These are phyloP conservation scores for Nannochloropsis oceanica DNA, from an alignment of 108 stramenopile genomes.

Conservation along the genomic window DNA sequence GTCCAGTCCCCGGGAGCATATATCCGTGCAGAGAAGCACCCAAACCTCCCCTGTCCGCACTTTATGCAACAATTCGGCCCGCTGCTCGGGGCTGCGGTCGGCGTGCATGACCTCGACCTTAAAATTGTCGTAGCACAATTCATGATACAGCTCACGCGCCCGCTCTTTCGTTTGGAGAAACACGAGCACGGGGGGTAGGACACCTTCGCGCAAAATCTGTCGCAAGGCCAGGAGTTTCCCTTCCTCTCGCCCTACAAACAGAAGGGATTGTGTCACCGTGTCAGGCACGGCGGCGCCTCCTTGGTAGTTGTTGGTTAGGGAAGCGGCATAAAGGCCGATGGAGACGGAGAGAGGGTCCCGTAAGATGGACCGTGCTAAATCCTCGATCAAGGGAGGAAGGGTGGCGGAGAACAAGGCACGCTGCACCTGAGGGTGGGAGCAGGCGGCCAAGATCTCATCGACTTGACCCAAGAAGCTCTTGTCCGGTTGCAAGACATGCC, in stretches of 20 bases:
- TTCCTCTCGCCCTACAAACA: slow-evolving; percentile 92
- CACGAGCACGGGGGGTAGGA: slow-evolving; percentile 25
- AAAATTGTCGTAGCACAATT: slow-evolving; percentile 79
- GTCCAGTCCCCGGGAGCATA: slow-evolving; percentile 94
- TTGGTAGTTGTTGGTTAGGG: not conserved
- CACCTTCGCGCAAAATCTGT: not conserved
- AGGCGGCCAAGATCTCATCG: slow-evolving; percentile 64
- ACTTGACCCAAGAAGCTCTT: slow-evolving; percentile 54
- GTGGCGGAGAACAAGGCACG: slow-evolving; percentile 92
- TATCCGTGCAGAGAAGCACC: slow-evolving; percentile 92
- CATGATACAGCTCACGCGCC: slow-evolving; percentile 76
- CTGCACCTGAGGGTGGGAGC: slow-evolving; percentile 51
- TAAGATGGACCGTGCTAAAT: slow-evolving; percentile 68
- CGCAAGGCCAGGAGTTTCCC: slow-evolving; percentile 85
- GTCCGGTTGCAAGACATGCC: not conserved
- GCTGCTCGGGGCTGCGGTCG: slow-evolving; percentile 45
- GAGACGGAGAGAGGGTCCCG: slow-evolving; percentile 70
- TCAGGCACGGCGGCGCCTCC: slow-evolving; percentile 35
- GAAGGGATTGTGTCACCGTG: slow-evolving; percentile 46
- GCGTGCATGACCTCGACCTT: slow-evolving; percentile 88
- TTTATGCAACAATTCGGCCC: not conserved
- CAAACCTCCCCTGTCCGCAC: slow-evolving; percentile 66
- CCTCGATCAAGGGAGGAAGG: slow-evolving; percentile 60
- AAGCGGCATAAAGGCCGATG: slow-evolving; percentile 43
- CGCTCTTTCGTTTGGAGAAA: slow-evolving; percentile 90